phyloP scores from a whole-genome alignment of 2,329 filamentous ascomycete genomes.

The Fusarium fracticaudum region DNA sequence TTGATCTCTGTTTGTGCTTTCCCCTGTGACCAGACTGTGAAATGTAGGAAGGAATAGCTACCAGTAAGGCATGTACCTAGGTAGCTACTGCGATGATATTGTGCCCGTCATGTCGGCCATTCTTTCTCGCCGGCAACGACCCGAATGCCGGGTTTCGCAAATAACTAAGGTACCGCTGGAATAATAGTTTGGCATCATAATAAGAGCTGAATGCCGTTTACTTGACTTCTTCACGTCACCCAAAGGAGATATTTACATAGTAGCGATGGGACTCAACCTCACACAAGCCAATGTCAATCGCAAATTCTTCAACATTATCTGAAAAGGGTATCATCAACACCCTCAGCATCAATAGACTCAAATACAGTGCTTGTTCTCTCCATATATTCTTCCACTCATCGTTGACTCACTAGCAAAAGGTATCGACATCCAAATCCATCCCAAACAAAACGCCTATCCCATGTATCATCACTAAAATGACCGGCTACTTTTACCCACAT shows the following conservation, averaged over 20 bases:
- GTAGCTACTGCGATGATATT: not conserved
- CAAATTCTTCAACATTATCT: not conserved
- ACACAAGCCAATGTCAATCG: not conserved
- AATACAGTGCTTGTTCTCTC: not conserved
- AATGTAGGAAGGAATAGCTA: too few relatives aligned
- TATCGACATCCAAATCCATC: conserved; percentile 6
- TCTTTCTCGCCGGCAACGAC: not conserved
- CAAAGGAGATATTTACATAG: not conserved
- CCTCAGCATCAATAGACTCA: not conserved
- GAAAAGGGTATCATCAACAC: not conserved
- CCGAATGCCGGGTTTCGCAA: not conserved
- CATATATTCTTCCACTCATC: not conserved
- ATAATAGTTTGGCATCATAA: not conserved
- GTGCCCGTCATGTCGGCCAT: not conserved
- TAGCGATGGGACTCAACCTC: not conserved
- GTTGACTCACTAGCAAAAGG: conserved; percentile 5
- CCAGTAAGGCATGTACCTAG: too few relatives aligned
- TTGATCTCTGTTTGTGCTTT: too few relatives aligned
- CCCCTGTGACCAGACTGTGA: too few relatives aligned
- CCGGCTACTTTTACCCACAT: not conserved
- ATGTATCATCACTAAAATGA: conserved; percentile 10
- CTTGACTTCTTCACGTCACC: not conserved
- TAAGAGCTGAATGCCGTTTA: not conserved
- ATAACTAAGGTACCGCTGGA: too few relatives aligned
- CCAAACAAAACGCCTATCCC: conserved; percentile 20